Evolutionary conservation across 371 early-diverging fungal genomes (phyloP).

Genomic region (Circinella umbellata): DNA sequence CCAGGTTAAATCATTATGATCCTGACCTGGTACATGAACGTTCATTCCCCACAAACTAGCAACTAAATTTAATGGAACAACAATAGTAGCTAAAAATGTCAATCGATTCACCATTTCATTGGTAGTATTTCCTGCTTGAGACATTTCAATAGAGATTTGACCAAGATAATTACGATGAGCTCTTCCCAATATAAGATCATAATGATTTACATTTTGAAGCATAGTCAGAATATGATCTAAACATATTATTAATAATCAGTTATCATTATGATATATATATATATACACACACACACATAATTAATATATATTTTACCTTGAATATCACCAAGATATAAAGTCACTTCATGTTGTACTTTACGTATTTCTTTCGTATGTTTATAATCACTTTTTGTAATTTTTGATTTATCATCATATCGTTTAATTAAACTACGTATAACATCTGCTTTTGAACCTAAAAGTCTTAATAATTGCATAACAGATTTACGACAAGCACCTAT

Average conservation of each 20-base stretch:
- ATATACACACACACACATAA: too few relatives aligned
- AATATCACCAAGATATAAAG: constrained; percentile 89
- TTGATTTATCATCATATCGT: constrained; percentile 58
- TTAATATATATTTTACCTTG: constrained; percentile 54
- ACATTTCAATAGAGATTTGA: constrained; percentile 95
- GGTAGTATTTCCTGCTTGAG: constrained; percentile 90
- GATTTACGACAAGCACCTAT: constrained; percentile 85
- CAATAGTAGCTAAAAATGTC: constrained; percentile 87
- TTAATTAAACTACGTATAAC: constrained; percentile 76
- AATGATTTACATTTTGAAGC: constrained; percentile 89
- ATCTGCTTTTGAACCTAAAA: constrained; percentile 83
- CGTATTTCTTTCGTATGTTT: constrained; percentile 25
- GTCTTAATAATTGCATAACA: constrained; percentile 78
- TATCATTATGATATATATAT: too few relatives aligned
- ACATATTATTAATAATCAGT: too few relatives aligned
- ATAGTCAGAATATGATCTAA: constrained; percentile 94
- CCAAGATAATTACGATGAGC: constrained; percentile 96
- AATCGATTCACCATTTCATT: constrained; percentile 92
- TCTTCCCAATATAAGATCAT: constrained; percentile 88
- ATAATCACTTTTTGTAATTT: constrained; percentile 28
- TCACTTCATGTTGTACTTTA: constrained; percentile 54
- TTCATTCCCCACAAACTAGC: constrained; percentile 85
- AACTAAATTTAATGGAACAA: constrained; percentile 88
- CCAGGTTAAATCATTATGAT: constrained; percentile 66
- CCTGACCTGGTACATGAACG: constrained; percentile 83